These are phyloP conservation scores for Poteriospumella lacustris DNA, from an alignment of 108 stramenopile species.

Conservation along the genomic window DNA sequence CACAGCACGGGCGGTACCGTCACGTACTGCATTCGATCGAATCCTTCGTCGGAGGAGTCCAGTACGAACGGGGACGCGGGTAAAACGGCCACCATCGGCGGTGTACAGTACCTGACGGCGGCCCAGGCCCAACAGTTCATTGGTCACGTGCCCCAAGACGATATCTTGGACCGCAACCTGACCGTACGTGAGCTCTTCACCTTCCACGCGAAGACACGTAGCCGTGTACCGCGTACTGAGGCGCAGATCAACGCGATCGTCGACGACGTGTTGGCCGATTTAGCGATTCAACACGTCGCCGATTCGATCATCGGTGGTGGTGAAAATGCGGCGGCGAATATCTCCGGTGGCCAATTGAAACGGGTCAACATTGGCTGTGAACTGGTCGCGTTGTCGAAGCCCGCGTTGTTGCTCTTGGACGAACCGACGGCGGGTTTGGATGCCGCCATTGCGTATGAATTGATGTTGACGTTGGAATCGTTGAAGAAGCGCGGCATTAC, in stretches of 20 bases:
- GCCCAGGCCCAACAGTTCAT: no score
- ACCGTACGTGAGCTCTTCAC: constrained; percentile 37
- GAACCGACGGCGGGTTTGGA: constrained; percentile 67
- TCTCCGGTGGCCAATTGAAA: constrained; percentile 55
- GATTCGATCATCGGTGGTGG: neutral
- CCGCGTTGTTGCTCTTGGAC: constrained; percentile 32
- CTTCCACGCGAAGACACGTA: constrained; percentile 34
- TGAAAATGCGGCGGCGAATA: neutral
- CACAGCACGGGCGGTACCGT: no score
- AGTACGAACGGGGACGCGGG: no score
- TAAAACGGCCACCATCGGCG: no score
- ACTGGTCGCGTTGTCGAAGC: neutral
- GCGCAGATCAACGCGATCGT: neutral
- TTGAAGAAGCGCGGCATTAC: constrained; percentile 61
- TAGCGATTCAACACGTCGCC: constrained; percentile 26
- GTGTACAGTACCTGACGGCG: no score
- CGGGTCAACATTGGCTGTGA: constrained; percentile 52
- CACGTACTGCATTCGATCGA: no score
- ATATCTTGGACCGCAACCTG: constrained; percentile 40
- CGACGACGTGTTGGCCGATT: constrained; percentile 36
- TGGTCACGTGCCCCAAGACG: constrained; percentile 47
- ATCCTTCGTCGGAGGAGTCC: no score
- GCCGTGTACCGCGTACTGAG: neutral
- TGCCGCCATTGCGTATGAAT: constrained; percentile 56
- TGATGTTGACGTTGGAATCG: constrained; percentile 59